Base-by-base conservation (phyloP, 2,329 filamentous ascomycete genomes). In the Amesomyces nigricolor region DNA sequence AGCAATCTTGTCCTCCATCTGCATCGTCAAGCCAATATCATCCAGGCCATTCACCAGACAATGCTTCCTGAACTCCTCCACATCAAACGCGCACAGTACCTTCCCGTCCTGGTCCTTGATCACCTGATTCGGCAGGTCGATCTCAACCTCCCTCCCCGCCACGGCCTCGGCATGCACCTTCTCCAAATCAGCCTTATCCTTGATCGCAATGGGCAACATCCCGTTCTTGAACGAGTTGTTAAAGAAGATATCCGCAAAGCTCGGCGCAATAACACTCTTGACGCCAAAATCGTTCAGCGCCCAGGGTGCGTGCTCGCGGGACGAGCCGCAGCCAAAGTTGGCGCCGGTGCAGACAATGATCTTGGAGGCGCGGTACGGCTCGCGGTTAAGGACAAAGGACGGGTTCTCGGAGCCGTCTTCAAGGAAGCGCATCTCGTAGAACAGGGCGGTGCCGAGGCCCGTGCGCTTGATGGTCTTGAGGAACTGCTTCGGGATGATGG, bases 141-240 rank as follows among this genome's bases (percentile, higher is more conserved):
- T 81, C 74, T 96, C 91, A 61, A 97, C 76, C 71, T 96, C 91
- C 56, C 81, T 81, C 55, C 90, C 90, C 3, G 88, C 87, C 38
- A 79, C 79, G 35, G 91, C 91, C 72, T 95, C 89, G 26, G 78
- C 82, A 38, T 88, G 85, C 61, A 97, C 85, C 59, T 78, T 78
- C 43, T 87, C 78, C 4, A 96, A 75, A 32, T 81, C 78, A 1
- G 73, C 76, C 62, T 83, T 73, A 70, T 92, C 83, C 32, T 79
- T 75, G 68, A 97, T 87, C 57, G 79, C 74, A 58, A 97, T 83
- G 47, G 92, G 91, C 61, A 97, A 78, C 94, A 97, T 97, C 76
- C 92, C 92, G 77, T 99, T 99, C 81, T 99, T 97, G 82, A 96
- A 97, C n/a, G 88, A 94, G 79, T 99, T 99, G 83, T 96, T 96